Conservation (phyloP, 108 stramenopile genomes). For the Pseudonitzschia multiseries region DNA sequence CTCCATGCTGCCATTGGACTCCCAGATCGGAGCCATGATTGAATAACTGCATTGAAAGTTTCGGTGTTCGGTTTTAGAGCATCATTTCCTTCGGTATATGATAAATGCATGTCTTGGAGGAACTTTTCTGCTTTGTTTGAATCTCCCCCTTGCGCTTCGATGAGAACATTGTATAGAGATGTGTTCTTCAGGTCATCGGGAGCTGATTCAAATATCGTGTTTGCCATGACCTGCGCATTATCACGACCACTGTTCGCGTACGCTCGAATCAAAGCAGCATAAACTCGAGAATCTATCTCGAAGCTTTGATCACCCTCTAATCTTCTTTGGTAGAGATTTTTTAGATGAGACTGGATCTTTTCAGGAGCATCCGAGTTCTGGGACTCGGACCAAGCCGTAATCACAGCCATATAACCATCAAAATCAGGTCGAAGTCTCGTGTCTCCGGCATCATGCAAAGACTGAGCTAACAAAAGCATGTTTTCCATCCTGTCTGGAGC, state of each 20-base stretch:
- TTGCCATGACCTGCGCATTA: constrained; percentile 19
- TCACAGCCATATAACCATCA: constrained; percentile 31
- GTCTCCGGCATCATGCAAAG: constrained; percentile 26
- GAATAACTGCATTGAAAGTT: constrained; percentile 34
- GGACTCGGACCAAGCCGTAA: constrained; percentile 37
- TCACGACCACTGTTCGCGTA: constrained; percentile 34
- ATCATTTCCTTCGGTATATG: constrained; percentile 23
- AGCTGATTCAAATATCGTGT: constrained; percentile 20
- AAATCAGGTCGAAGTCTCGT: constrained; percentile 14
- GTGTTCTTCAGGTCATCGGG: constrained; percentile 23
- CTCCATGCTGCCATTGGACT: constrained; percentile 40
- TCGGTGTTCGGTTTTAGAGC: constrained; percentile 24
- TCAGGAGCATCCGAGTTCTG: constrained; percentile 24
- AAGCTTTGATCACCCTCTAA: constrained; percentile 19
- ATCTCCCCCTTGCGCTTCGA: constrained; percentile 37
- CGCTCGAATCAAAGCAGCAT: constrained; percentile 28
- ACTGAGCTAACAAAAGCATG: constrained; percentile 24
- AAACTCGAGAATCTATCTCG: not conserved
- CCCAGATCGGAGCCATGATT: constrained; percentile 32
- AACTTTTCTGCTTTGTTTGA: constrained; percentile 29
- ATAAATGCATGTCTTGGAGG: constrained; percentile 27
- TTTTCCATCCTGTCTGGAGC: constrained; percentile 24
- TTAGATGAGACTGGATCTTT: constrained; percentile 17
- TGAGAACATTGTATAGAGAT: constrained; percentile 28
- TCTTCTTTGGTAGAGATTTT: constrained; percentile 20